Evolutionary conservation across 192 early-diverging fungal genomes (phyloP), one percentile per base, ranked within the genome.

Genomic region (Backusella parvicylindrica): DNA sequence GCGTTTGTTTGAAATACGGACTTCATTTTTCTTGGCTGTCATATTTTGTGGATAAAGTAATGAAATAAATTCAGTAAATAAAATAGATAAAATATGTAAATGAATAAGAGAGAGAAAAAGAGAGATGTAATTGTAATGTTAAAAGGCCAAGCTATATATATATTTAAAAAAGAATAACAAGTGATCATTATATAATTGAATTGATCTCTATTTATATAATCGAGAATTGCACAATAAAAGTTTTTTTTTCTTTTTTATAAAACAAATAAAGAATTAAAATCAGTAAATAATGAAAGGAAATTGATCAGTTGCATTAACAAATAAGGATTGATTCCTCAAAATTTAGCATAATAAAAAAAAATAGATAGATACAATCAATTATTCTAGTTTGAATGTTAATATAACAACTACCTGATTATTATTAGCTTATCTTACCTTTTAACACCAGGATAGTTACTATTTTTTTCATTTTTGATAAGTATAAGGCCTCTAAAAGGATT

Each of bases 1-100:
- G 2, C 77, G 72, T 43, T 74, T 78, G 11, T 33, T 68, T 68
- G 66, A 38, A 21, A 49, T 66, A 60, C 73, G 18, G 1, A 15
- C 43, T 35, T 74, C 64, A 6, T 16, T 49, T 38, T 68, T 74
- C 47, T 47, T 68, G 9, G 21, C 35, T 26, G n/a, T 37, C 53
- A 36, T 37, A 13, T 12, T 68, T 21, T 21, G 64, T 65, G 33
- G 64, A 65, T 33, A 35, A 33, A 33, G 18, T 65, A 65, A 16
- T 41, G 15, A 1, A 65, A 32, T 28, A n/a, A n/a, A n/a, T n/a
- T n/a, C n/a, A n/a, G n/a, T n/a, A n/a, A n/a, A n/a, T n/a, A 6
- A 13, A 35, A 35, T 18, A 8, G 32, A 65, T 30, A 31, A 33
- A 18, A n/a, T n/a, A n/a, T n/a, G n/a, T 7, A 31, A 18, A 31